Evolutionary conservation across 2,329 filamentous ascomycete genomes (phyloP).

Genomic region (Myriosclerotinia curreyana): DNA sequence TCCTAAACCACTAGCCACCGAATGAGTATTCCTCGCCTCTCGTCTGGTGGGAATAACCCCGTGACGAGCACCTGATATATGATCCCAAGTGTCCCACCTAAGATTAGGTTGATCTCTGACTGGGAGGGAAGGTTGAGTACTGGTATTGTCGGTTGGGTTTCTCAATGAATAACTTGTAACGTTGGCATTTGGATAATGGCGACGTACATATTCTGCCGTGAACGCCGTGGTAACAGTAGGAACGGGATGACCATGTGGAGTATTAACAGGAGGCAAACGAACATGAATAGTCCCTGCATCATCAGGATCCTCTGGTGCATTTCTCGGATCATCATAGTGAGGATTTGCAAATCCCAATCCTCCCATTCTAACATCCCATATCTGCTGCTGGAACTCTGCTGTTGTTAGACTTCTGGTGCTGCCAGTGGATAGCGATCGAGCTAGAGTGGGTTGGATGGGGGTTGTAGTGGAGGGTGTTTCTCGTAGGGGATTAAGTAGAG

Average conservation of each 20-base stretch:
- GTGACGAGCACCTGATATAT: background rate
- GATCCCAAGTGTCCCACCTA: background rate
- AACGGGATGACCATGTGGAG: background rate
- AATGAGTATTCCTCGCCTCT: background rate
- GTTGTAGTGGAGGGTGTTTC: background rate
- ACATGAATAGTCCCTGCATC: accelerated
- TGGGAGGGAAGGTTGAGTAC: background rate
- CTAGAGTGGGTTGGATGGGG: background rate
- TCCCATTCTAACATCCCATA: background rate
- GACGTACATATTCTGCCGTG: background rate
- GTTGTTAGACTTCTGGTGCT: background rate
- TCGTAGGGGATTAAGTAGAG: background rate
- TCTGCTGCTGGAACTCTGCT: background rate
- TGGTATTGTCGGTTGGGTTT: background rate
- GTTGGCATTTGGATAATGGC: background rate
- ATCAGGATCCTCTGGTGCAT: accelerated
- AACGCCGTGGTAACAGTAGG: background rate
- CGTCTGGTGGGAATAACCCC: accelerated
- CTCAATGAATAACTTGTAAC: background rate
- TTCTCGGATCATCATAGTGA: too few species aligned
- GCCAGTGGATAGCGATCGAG: background rate
- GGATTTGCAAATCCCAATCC: background rate
- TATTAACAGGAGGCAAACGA: background rate
- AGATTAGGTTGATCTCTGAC: background rate
- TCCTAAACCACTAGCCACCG: background rate